phyloP scores from a whole-genome alignment of 805 yeast species.

The Candida insectorum region DNA sequence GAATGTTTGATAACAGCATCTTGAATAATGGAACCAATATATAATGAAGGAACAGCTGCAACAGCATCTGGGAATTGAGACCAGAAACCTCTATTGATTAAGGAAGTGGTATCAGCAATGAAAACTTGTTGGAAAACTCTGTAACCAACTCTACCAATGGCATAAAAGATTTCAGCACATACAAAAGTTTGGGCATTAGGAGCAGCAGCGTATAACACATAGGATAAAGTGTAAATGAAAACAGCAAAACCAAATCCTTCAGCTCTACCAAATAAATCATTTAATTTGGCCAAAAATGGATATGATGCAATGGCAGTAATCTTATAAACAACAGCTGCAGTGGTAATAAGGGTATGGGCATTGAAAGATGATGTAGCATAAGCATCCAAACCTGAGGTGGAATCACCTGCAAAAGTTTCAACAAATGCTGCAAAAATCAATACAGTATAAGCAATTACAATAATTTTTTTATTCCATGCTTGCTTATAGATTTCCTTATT shows the following conservation, averaged over 20 bases:
- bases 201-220: constrained; percentile 16
- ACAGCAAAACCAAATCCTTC: constrained; percentile 15
- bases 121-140: constrained; percentile 13
- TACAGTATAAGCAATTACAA: constrained; percentile 18
- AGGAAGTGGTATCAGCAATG: constrained; percentile 19
- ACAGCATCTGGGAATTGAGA: constrained; percentile 10
- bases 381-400: constrained; percentile 22
- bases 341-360: constrained; percentile 19
- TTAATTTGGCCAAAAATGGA: constrained; percentile 19
- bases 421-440: constrained; percentile 22
- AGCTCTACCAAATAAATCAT: constrained; percentile 21
- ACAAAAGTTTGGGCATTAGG: constrained; percentile 18
- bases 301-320: constrained; percentile 18
- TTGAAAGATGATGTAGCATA: constrained; percentile 20
- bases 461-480: constrained; percentile 18
- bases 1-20: constrained; percentile 29
- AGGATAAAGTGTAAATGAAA: constrained; percentile 17
- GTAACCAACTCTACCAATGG: constrained; percentile 19
- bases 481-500: too few species aligned
- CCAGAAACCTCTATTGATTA: constrained; percentile 19
- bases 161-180: constrained; percentile 17
- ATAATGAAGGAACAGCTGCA: constrained; percentile 28
- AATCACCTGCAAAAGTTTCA: constrained; percentile 24
- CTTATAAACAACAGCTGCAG: constrained; percentile 16
- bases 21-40: constrained; percentile 38